Percentiles rank a stretch among this genome's conserved stretches.
These are phyloP conservation scores for Zanthoxylum bungeanum DNA, from an alignment of 345 rosid genomes.

Conservation along the genomic window DNA sequence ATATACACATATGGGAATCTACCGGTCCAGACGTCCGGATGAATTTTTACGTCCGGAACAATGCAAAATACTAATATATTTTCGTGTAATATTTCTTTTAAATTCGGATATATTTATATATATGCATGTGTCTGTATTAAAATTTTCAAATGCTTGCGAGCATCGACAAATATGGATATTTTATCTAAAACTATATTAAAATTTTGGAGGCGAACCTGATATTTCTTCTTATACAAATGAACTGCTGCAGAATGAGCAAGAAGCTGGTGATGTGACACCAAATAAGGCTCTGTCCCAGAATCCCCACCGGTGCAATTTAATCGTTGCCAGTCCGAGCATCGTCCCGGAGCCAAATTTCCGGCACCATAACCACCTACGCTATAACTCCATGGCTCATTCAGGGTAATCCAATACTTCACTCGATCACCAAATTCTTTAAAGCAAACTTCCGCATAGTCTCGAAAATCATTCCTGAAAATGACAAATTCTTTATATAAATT, in stretches of 20 bases:
- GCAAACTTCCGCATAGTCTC: constrained; percentile 36
- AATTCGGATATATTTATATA: too few species aligned
- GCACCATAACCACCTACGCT: constrained; percentile 24
- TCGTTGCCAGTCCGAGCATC: constrained; percentile 39
- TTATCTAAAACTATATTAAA: too few species aligned
- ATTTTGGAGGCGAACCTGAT: constrained; percentile 24
- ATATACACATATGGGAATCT: too few species aligned
- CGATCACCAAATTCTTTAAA: constrained; percentile 47
- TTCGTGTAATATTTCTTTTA: too few species aligned
- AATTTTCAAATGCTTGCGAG: too few species aligned
- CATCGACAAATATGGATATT: too few species aligned
- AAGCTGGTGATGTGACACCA: constrained; percentile 38
- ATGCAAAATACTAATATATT: too few species aligned
- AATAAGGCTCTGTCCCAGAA: constrained; percentile 47
- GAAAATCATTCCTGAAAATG: constrained; percentile 36
- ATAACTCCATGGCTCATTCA: constrained; percentile 46
- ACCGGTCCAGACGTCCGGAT: too few species aligned
- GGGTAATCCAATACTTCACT: constrained; percentile 60
- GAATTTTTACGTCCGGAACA: too few species aligned
- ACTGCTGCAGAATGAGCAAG: constrained; percentile 53
- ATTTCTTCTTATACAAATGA: constrained; percentile 29
- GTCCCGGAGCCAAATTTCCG: constrained; percentile 35
- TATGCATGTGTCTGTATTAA: too few species aligned
- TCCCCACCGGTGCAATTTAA: constrained; percentile 41
- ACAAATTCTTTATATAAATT: too few species aligned